phyloP scores from a whole-genome alignment of 2,329 filamentous ascomycete genomes.

The Didymella glomerata region DNA sequence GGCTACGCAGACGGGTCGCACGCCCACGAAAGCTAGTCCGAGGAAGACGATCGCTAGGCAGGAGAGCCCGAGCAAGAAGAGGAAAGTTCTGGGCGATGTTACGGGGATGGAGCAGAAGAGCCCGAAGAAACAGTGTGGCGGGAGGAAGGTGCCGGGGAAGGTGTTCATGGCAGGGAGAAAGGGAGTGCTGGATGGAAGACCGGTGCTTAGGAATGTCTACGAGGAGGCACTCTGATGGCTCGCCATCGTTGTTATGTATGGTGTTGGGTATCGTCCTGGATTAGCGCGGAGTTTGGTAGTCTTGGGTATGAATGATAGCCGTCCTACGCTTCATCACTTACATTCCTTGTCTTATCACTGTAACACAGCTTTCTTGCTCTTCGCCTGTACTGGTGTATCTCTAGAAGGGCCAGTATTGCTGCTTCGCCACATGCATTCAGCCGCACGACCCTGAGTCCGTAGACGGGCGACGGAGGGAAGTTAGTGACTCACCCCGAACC shows the following conservation, averaged over 20 bases:
- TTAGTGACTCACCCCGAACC: no score
- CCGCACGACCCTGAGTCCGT: no score
- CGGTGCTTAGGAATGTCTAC: conserved; percentile 77
- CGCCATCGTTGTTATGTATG: background rate
- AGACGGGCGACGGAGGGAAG: no score
- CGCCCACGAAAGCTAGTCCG: conserved; percentile 12
- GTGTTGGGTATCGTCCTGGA: background rate
- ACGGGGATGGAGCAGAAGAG: conserved; percentile 18
- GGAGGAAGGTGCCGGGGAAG: conserved; percentile 64
- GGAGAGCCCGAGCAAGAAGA: conserved; percentile 47
- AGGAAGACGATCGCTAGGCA: background rate
- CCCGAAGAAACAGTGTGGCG: conserved; percentile 32
- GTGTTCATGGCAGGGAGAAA: conserved; percentile 64
- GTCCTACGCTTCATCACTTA: background rate
- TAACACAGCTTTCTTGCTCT: background rate
- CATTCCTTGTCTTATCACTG: background rate
- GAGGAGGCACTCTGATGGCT: conserved; percentile 60
- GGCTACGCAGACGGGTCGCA: conserved; percentile 49
- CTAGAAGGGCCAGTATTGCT: no score
- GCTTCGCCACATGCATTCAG: no score
- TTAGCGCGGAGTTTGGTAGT: conserved; percentile 10
- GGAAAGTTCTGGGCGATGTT: conserved; percentile 40
- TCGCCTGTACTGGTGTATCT: background rate
- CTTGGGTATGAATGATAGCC: background rate
- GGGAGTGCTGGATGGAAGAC: conserved; percentile 70